Evolutionary conservation across 1,284 basidiomycete genomes (phyloP).

Genomic region (Leccinum angustisporum): DNA sequence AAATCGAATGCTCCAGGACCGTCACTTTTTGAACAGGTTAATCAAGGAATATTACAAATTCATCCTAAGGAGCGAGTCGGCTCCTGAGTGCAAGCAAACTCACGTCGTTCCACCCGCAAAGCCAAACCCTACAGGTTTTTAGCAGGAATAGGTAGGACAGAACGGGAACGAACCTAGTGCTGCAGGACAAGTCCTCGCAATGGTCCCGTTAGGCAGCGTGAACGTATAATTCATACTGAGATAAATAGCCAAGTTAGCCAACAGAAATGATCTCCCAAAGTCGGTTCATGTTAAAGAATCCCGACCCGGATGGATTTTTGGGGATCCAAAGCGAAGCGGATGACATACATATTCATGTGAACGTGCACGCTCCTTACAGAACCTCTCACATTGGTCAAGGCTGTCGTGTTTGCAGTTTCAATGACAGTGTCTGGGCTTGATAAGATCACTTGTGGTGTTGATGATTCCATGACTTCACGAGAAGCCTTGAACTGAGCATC

Average conservation of each 20-base stretch:
- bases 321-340: background rate
- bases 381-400: conserved; percentile 49
- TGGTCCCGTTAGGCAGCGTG: conserved; percentile 63
- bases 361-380: conserved; percentile 65
- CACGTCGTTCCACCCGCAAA: conserved; percentile 83
- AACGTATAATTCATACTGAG: conserved; percentile 66
- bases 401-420: conserved; percentile 26
- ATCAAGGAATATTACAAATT: background rate
- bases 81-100: conserved; percentile 21
- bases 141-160: background rate
- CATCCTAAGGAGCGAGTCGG: conserved; percentile 1
- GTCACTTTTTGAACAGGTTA: conserved; percentile 44
- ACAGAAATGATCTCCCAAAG: background rate
- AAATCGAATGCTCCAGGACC: conserved; percentile 85
- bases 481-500: conserved; percentile 66
- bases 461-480: conserved; percentile 53
- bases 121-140: conserved; percentile 48
- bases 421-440: conserved; percentile 22
- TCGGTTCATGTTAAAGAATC: background rate
- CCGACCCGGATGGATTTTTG: background rate
- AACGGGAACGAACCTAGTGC: conserved; percentile 59
- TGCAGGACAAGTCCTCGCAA: conserved; percentile 72
- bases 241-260: background rate
- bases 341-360: conserved; percentile 64
- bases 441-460: conserved; percentile 14